phyloP scores from a whole-genome alignment of 352 stramenopile genomes.

The Phytophthora citricola region DNA sequence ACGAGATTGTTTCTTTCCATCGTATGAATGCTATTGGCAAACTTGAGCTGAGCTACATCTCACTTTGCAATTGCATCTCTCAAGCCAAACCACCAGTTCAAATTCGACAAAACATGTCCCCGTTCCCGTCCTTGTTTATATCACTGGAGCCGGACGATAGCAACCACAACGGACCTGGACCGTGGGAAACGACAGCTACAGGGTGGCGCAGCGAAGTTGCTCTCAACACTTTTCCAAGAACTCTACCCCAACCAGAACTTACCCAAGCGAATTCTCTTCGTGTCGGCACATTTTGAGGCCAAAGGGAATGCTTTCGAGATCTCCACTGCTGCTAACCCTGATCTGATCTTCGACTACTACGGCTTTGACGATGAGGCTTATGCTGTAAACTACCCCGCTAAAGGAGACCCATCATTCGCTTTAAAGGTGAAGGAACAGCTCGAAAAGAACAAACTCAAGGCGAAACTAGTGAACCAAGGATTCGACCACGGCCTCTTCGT shows the following conservation, averaged over 20 bases:
- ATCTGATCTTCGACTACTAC: neutral
- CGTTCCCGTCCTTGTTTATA: neutral
- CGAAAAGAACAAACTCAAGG: neutral
- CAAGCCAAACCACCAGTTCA: no score
- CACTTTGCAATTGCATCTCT: no score
- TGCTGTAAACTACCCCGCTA: neutral
- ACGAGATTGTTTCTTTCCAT: no score
- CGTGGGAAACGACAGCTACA: no score
- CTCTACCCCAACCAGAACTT: conserved; percentile 15
- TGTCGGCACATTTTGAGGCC: conserved; percentile 78
- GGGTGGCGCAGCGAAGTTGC: neutral
- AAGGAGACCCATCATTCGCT: neutral
- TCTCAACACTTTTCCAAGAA: neutral
- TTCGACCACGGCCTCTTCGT: neutral
- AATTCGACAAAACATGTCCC: neutral
- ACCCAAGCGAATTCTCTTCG: conserved; percentile 74
- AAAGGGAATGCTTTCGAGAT: neutral
- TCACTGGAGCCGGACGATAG: no score
- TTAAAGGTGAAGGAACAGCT: neutral
- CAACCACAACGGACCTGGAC: no score
- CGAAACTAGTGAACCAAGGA: neutral
- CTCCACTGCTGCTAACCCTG: neutral
- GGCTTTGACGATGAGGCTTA: neutral
- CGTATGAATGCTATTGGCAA: no score
- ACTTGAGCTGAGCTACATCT: no score